Conservation (phyloP, 768 basidiomycete species). For the Trametes punicea region DNA sequence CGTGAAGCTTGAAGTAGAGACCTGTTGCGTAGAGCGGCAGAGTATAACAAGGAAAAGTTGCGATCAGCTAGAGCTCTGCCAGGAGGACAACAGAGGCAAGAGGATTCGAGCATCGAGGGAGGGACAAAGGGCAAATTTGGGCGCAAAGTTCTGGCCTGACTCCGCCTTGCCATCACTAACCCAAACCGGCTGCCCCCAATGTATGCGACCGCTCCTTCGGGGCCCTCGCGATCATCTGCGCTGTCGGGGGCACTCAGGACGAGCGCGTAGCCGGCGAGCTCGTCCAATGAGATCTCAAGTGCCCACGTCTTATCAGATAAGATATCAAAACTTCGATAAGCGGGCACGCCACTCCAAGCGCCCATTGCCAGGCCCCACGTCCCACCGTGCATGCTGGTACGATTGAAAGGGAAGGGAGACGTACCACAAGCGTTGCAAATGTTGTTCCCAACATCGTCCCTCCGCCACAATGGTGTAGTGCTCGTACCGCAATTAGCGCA, state of each 20-base stretch:
- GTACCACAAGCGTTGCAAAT: slow-evolving; percentile 94
- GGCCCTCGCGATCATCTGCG: slow-evolving; percentile 5
- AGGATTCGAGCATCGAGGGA: slow-evolving; percentile 2
- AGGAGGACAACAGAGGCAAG: neutral
- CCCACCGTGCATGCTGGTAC: neutral
- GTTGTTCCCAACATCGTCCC: slow-evolving; percentile 89
- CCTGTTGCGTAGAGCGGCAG: slow-evolving; percentile 45
- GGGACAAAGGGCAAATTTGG: neutral
- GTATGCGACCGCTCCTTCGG: slow-evolving; percentile 3
- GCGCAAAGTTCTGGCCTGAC: neutral
- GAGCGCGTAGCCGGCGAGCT: neutral
- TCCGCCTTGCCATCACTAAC: neutral
- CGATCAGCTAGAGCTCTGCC: slow-evolving; percentile 3
- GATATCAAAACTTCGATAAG: slow-evolving; percentile 32
- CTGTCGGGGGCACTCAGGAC: slow-evolving; percentile 13
- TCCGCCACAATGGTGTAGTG: slow-evolving; percentile 86
- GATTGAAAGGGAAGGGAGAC: slow-evolving; percentile 37
- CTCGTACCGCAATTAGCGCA: slow-evolving; percentile 90
- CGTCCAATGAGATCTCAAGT: slow-evolving; percentile 14
- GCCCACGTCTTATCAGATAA: slow-evolving; percentile 35
- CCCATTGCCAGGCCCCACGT: neutral
- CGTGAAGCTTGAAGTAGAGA: slow-evolving; percentile 97
- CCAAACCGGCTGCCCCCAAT: neutral
- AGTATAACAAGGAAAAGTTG: neutral
- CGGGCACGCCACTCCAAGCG: slow-evolving; percentile 16